Base-by-base conservation (phyloP, 306 rosid genomes). In the Ormosia semicastrata region DNA sequence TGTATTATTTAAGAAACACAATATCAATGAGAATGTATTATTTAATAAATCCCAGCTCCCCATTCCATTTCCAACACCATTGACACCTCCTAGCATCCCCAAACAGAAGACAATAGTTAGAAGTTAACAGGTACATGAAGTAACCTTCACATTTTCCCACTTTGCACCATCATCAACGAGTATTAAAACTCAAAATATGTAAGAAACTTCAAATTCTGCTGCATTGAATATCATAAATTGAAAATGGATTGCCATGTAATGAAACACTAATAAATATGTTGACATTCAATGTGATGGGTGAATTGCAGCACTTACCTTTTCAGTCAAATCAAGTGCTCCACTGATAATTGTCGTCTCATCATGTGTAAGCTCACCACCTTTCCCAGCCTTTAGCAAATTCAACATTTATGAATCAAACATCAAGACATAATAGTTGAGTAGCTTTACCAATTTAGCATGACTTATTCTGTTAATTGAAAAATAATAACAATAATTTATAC, bases 311-410 rank as follows among this genome's bases (percentile, higher is more conserved):
- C 49, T 76, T 82, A 87, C 99, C 97, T 96, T 96, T 88, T 93
- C 99, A 29, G 99, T 96, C 84, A 96, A 91, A 85, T 96, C 99
- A 8, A 96, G 91, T 9, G 99, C 99, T 59, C 99, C 99, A 63
- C 98, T 96, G 71, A 96, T 96, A 86, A 96, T 93, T 65, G 97
- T 93, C 6, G 99, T 93, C 87, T 96, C 99, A 72, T 96, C 98
- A 24, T 96, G 99, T 66, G 99, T 92, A 71, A 96, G 98, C 76
- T 96, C 99, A 18, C 99, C 99, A n/a, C 99, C 99, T 83, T 96
- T 92, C 73, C 99, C 99, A 50, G 97, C 99, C 99, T 95, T 50
- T 73, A 73, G 71, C 49, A 86, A 71, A 79, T 71, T 76, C 58
- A 71, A 66, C 32, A 59, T 36, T 62, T 65, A 78, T 43, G 34